Percentiles rank a stretch among this genome's conserved stretches.
Conservation (phyloP, 306 rosid genomes). For the apple (Malus domestica) region ASM211411v1 NC_041796.1:6299501-6300000, state of each 20-base stretch:
- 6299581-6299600: slow-evolving; percentile 84
- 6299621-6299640: slow-evolving; percentile 70
- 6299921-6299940: neutral
- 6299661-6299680: slow-evolving; percentile 91
- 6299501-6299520: neutral
- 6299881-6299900: neutral
- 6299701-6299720: slow-evolving; percentile 98
- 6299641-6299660: slow-evolving; percentile 80
- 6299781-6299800: slow-evolving; percentile 76
- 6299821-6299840: slow-evolving; percentile 63
- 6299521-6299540: neutral
- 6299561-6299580: slow-evolving; percentile 81
- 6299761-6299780: slow-evolving; percentile 98
- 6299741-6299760: slow-evolving; percentile 89
- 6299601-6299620: slow-evolving; percentile 64
- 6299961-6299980: slow-evolving; percentile 80
- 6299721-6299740: slow-evolving; percentile 93
- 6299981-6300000: slow-evolving; percentile 83
- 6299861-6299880: neutral
- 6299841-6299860: slow-evolving; percentile 35
- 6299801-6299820: slow-evolving; percentile 77
- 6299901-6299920: neutral
- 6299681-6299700: slow-evolving; percentile 96
- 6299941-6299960: slow-evolving; percentile 58
- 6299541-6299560: neutral